Base-by-base conservation (phyloP, 495 filamentous ascomycete species). In the Staphylotrichum longicolle region DNA sequence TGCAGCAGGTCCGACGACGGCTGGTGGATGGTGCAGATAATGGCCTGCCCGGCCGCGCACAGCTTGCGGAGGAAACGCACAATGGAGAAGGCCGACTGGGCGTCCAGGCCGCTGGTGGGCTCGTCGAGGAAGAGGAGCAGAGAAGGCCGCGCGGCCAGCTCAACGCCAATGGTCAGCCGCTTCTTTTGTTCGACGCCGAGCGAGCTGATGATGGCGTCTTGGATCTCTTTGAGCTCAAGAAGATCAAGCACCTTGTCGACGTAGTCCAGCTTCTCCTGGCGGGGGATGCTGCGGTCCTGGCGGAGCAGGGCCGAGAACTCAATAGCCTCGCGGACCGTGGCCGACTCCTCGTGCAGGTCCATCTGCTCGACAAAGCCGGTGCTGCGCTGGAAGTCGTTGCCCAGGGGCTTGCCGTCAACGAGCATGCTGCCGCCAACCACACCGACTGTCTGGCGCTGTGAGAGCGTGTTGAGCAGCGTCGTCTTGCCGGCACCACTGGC, bases 281-380 rank as follows among this genome's bases (percentile, higher is more conserved):
- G 80, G 2, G 88, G 75, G 5, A 81, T 78, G 4, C 79, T 80
- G 2, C 83, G 85, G 7, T 88, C 86, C 68, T 96, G 93, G 35
- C 92, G 86, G 5, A 96, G 79, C 27, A 91, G 68, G 15, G 92
- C 92, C 30, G 85, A 89, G 66, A 96, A 96, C 27, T 83, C 77
- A 2, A 96, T 77, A 9, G 91, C 90, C 64, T 90, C 92, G 12
- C 92, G 83, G n/a, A 96, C 90, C 0, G 93, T 97, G 3, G 88
- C 83, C 0, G 90, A 92, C 47, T 85, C 80, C 35, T 94, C 81
- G 69, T 96, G 92, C 20, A 96, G 66, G 75, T 96, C 91, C 77
- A 89, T 89, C 72, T 96, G 91, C 70, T 95, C 85, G 65, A 89
- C 91, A 74, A 90, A 96, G 35, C 91, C 91, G 41, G 90, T 93